Conservation (phyloP, 495 filamentous ascomycete genomes). For the Usnea hakonensis region DNA sequence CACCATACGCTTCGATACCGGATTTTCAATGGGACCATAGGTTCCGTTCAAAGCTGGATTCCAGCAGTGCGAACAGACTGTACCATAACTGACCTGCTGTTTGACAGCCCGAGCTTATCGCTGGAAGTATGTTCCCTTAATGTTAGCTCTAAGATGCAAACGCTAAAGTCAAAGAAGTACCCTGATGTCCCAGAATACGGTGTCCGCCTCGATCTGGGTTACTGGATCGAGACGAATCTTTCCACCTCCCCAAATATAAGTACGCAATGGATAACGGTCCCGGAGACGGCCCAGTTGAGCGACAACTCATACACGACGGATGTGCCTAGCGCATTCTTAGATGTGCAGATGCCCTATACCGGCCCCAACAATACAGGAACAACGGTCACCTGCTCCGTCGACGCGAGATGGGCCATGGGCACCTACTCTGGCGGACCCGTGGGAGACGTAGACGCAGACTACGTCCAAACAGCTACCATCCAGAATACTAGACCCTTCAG, state of each 20-base stretch:
- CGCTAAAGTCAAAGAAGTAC: constrained; percentile 10
- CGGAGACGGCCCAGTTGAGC: not conserved
- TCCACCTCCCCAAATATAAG: not conserved
- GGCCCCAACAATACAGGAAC: not conserved
- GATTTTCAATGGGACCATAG: constrained; percentile 5
- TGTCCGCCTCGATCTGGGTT: not conserved
- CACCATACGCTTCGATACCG: constrained; percentile 11
- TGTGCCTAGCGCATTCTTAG: constrained; percentile 12
- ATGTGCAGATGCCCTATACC: not conserved
- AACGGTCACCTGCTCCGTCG: constrained; percentile 12
- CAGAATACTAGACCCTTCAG: not conserved
- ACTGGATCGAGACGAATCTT: not conserved
- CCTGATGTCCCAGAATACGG: constrained; percentile 13
- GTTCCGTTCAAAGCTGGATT: constrained; percentile 4
- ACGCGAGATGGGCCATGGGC: constrained; percentile 12
- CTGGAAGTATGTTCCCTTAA: constrained; percentile 1
- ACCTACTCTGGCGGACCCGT: constrained; percentile 7
- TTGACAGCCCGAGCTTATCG: not conserved
- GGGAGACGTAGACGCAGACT: constrained; percentile 7
- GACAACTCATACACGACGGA: constrained; percentile 13
- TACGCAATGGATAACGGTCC: constrained; percentile 9
- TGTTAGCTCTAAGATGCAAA: not conserved
- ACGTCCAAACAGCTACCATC: constrained; percentile 9
- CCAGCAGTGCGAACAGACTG: constrained; percentile 11
- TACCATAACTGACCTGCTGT: not conserved